phyloP scores from a whole-genome alignment of 768 basidiomycete genomes.

The Mycena rebaudengoi region DNA sequence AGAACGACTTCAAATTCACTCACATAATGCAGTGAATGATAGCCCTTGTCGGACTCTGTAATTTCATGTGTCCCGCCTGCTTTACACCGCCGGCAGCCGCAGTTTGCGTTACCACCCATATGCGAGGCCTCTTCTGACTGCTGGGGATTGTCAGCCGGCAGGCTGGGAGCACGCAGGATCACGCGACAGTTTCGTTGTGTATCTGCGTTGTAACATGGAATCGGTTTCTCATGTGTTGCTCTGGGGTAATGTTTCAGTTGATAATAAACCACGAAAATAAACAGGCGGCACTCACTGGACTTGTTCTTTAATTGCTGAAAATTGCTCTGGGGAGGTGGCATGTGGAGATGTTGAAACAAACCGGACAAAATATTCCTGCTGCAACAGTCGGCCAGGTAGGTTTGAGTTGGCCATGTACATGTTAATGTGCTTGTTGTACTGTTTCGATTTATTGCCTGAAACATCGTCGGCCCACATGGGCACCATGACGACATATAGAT shows the following conservation, averaged over 20 bases:
- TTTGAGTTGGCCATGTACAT: conserved; percentile 36
- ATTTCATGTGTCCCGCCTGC: conserved; percentile 12
- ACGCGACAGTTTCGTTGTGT: conserved; percentile 5
- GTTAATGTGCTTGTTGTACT: conserved; percentile 43
- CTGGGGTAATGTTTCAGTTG: no score
- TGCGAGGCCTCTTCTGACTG: conserved; percentile 28
- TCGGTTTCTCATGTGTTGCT: conserved; percentile 7
- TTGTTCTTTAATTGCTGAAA: conserved; percentile 31
- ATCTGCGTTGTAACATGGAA: conserved; percentile 10
- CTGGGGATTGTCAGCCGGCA: conserved; percentile 31
- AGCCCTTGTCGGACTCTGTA: conserved; percentile 12
- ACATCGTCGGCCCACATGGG: conserved; percentile 27
- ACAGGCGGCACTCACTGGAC: conserved; percentile 31
- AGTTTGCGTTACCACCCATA: conserved; percentile 20
- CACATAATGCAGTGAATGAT: conserved; percentile 6
- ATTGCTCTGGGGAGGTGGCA: conserved; percentile 41
- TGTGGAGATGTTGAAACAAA: conserved; percentile 37
- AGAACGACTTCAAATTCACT: not conserved
- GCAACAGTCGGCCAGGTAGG: conserved; percentile 35
- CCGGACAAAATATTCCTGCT: conserved; percentile 41
- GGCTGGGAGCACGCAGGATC: not conserved
- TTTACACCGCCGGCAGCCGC: conserved; percentile 19
- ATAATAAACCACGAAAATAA: not conserved
- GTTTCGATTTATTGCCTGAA: conserved; percentile 33
- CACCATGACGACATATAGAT: conserved; percentile 14